Evolutionary conservation across 2,329 filamentous ascomycete genomes (phyloP).

Genomic region (Fusarium scirpi): DNA sequence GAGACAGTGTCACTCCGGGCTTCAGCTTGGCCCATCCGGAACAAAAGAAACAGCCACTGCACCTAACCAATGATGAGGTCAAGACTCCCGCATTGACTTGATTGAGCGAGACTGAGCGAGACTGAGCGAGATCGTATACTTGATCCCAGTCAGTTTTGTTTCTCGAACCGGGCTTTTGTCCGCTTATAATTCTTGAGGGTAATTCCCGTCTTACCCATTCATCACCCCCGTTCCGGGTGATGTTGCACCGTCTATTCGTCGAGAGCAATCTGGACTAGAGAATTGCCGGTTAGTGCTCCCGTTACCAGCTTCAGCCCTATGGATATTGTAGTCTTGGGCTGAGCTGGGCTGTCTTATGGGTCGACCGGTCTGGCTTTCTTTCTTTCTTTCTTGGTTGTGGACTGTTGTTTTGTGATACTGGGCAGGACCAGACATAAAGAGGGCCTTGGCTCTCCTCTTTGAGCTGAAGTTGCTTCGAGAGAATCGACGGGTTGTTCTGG

Average conservation of each 20-base stretch:
- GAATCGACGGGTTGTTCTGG: background rate
- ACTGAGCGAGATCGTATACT: slow-evolving; percentile 2
- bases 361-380: background rate
- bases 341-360: background rate
- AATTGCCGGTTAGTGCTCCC: background rate
- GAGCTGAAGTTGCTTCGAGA: background rate
- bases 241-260: slow-evolving; percentile 15
- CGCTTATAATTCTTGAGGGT: background rate
- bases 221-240: background rate
- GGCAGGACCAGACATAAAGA: slow-evolving; percentile 28
- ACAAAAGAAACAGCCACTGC: background rate
- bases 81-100: background rate
- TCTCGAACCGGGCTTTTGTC: background rate
- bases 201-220: slow-evolving; percentile 7
- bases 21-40: background rate
- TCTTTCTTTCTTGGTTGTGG: background rate
- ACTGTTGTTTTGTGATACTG: slow-evolving; percentile 16
- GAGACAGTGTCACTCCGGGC: background rate
- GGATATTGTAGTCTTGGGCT: background rate
- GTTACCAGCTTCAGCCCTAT: slow-evolving; percentile 24
- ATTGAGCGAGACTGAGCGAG: background rate
- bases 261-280: background rate
- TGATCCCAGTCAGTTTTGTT: background rate
- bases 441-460: background rate
- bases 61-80: background rate